These are phyloP conservation scores for Talaromyces sp. DNA, from an alignment of 2,329 filamentous ascomycete species.

Conservation along the genomic window DNA sequence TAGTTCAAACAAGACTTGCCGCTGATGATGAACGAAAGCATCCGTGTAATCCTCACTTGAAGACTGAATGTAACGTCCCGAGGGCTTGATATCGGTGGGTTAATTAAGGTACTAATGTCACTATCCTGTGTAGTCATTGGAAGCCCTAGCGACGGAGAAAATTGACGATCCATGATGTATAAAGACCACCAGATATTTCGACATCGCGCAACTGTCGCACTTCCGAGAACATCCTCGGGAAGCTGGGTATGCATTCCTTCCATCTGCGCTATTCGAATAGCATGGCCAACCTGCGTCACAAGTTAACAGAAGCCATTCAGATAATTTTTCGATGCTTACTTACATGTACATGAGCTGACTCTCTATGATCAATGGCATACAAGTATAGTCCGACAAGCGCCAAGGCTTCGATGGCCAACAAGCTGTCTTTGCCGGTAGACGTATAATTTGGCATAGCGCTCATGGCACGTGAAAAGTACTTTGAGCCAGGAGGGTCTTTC, in stretches of 20 bases:
- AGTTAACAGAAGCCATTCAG: not conserved
- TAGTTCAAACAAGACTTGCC: constrained; percentile 20
- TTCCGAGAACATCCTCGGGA: constrained; percentile 31
- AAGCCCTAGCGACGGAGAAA: constrained; percentile 35
- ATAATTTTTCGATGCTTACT: constrained; percentile 4
- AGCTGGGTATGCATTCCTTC: constrained; percentile 39
- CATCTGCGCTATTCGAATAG: constrained; percentile 38
- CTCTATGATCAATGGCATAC: constrained; percentile 34
- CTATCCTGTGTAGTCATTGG: constrained; percentile 35
- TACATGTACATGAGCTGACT: constrained; percentile 28
- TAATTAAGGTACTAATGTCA: constrained; percentile 34
- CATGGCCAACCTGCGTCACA: constrained; percentile 31
- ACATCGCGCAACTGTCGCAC: constrained; percentile 26
- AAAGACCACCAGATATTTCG: constrained; percentile 40
- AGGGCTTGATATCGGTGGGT: constrained; percentile 19
- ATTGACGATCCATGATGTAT: constrained; percentile 38
- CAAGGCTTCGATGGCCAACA: constrained; percentile 34
- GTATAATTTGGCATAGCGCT: constrained; percentile 27
- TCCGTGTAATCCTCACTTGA: constrained; percentile 31
- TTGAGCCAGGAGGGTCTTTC: constrained; percentile 14
- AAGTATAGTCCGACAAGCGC: constrained; percentile 34
- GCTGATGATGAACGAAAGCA: constrained; percentile 32
- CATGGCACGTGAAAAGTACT: constrained; percentile 17
- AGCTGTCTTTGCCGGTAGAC: constrained; percentile 32
- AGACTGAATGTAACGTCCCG: constrained; percentile 29